phyloP scores from a whole-genome alignment of 2,329 filamentous ascomycete species.

The Talaromyces marneffei region DNA sequence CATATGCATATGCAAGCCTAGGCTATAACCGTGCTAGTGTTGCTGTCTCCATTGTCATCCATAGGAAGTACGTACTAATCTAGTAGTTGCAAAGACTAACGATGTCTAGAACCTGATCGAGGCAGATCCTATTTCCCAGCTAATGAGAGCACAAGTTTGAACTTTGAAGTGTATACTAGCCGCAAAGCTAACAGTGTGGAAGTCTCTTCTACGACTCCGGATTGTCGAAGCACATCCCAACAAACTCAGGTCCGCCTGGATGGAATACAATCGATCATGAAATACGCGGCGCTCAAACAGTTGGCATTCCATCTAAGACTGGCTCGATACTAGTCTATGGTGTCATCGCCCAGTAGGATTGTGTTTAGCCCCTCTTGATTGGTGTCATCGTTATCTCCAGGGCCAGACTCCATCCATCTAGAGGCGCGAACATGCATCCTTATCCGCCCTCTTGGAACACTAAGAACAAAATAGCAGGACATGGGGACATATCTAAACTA shows the following conservation, averaged over 20 bases:
- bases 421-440: not conserved
- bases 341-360: not conserved
- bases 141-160: not conserved
- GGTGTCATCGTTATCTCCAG: not conserved
- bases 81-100: not conserved
- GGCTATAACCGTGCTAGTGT: not conserved
- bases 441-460: not conserved
- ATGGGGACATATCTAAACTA: not conserved
- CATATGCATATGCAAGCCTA: slow-evolving; percentile 1
- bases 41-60: not conserved
- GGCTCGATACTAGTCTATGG: not conserved
- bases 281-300: not conserved
- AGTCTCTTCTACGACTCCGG: not conserved
- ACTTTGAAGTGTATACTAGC: not conserved
- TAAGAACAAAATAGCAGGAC: not conserved
- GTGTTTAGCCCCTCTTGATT: not conserved
- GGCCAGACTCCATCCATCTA: not conserved
- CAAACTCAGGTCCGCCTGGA: slow-evolving; percentile 1
- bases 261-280: slow-evolving; percentile 1
- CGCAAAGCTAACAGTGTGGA: not conserved
- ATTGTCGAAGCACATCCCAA: not conserved
- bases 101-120: not conserved
- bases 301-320: not conserved
- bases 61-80: not conserved
- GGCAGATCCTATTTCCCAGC: not conserved